Conservation (phyloP, 768 basidiomycete species). For the Vararia minispora region DNA sequence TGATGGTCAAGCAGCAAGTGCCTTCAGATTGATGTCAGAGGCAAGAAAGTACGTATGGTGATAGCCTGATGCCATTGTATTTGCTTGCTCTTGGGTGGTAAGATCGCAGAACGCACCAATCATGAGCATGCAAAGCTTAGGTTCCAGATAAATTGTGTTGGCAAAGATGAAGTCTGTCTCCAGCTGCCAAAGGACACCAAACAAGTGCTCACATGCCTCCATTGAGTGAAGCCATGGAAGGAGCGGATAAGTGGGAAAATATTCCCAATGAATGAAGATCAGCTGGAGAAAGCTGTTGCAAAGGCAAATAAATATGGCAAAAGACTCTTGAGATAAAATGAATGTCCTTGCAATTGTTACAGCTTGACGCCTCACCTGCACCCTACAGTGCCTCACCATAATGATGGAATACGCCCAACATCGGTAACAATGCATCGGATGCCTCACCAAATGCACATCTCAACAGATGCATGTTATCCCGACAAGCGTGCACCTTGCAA, state of each 20-base stretch:
- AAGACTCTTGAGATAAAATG: slow-evolving; percentile 18
- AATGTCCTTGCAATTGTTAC: slow-evolving; percentile 10
- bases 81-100: slow-evolving; percentile 9
- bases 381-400: too few relatives aligned
- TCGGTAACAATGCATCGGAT: too few relatives aligned
- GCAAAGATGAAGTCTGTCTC: slow-evolving; percentile 17
- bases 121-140: slow-evolving; percentile 14
- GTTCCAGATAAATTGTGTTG: slow-evolving; percentile 14
- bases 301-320: slow-evolving; percentile 17
- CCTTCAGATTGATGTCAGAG: slow-evolving; percentile 8
- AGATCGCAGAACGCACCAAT: slow-evolving; percentile 8
- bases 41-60: slow-evolving; percentile 16
- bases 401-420: too few relatives aligned
- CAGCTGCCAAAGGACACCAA: slow-evolving; percentile 16
- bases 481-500: too few relatives aligned
- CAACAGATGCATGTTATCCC: too few relatives aligned
- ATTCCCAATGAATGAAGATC: slow-evolving; percentile 14
- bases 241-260: slow-evolving; percentile 13
- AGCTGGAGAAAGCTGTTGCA: slow-evolving; percentile 15
- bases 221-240: slow-evolving; percentile 24
- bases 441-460: too few relatives aligned
- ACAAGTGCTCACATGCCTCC: slow-evolving; percentile 21
- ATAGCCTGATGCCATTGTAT: slow-evolving; percentile 14
- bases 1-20: slow-evolving; percentile 9
- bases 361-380: too few relatives aligned